Base-by-base conservation (phyloP, 345 rosid species). In the Isatis tinctoria region DNA sequence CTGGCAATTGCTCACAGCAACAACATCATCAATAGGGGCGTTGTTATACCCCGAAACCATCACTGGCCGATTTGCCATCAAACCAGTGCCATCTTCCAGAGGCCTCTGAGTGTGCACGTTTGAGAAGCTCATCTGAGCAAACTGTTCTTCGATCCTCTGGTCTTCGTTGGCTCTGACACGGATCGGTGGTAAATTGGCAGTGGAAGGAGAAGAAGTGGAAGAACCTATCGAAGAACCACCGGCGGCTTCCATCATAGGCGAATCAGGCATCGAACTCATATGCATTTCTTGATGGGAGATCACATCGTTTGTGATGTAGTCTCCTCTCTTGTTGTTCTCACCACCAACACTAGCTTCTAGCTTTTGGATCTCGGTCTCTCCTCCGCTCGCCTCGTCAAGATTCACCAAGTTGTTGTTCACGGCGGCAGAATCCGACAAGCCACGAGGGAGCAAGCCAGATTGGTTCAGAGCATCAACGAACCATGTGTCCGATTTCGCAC, bases 401-500 rank as follows among this genome's bases (percentile, higher is more conserved):
- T 82, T 84, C 63, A 89, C 66, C 36, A 93, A 80, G 59, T 79
- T 70, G 11, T 60, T 79, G 3, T 77, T 83, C 61, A 83, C 65
- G 51, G 90, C 72, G 14, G 87, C 86, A 22, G 97, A 83, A 64
- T 93, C 93, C 0, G 96, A 90, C 28, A 79, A 52, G 33, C 89
- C 86, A 9, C 90, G 81, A 26, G 93, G 93, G 44, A 93, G 78
- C 52, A 90, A 60, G 7, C 85, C 82, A 0, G 93, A 78, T 17
- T 85, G 87, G 69, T 90, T 93, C 63, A 90, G 85, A 11, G 92
- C 96, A 67, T 93, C 96, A 3, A 90, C 86, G 60, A 93, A 89
- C 98, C 96, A 93, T 0, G 89, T 84, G 51, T 93, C 92, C 1
- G 90, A 88, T 77, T 90, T 90, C 14, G 91, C 77, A 48, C 84